Conservation (phyloP, 768 basidiomycete genomes). For the Butyriboletus loyo region DNA sequence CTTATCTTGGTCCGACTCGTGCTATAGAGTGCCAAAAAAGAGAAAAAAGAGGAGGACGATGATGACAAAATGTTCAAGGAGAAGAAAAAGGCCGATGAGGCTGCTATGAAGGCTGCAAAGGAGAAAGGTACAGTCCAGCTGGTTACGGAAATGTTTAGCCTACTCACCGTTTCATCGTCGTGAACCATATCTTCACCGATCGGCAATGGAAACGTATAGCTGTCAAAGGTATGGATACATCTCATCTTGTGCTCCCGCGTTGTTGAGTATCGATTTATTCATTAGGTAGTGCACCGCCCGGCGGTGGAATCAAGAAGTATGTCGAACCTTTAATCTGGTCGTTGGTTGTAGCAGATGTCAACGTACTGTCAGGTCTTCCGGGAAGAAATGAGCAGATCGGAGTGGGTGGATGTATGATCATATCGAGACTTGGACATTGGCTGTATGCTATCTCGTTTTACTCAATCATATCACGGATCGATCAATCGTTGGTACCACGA, state of each 20-base stretch:
- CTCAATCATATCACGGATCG: neutral
- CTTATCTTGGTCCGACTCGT: neutral
- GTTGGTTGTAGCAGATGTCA: constrained; percentile 4
- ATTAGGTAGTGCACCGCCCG: constrained; percentile 59
- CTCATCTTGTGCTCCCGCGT: constrained; percentile 3
- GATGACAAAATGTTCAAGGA: constrained; percentile 73
- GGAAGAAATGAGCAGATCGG: constrained; percentile 54
- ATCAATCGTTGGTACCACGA: constrained; percentile 1
- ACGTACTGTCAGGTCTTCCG: constrained; percentile 52
- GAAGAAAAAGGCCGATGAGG: constrained; percentile 72
- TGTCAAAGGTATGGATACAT: constrained; percentile 25
- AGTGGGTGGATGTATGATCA: neutral
- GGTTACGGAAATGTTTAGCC: neutral
- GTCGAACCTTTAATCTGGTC: constrained; percentile 26
- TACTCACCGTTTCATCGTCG: neutral
- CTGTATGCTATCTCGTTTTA: neutral
- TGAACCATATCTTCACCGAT: neutral
- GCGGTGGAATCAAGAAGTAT: constrained; percentile 85
- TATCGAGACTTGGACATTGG: neutral
- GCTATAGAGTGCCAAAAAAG: constrained; percentile 77
- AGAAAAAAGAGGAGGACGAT: constrained; percentile 66
- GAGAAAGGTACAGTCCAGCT: constrained; percentile 55
- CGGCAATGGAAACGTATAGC: constrained; percentile 17
- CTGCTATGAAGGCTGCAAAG: constrained; percentile 66
- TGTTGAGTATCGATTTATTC: neutral